Percentiles rank a stretch among this genome's conserved stretches.
phyloP scores from a whole-genome alignment of 2,329 filamentous ascomycete species.

The Claviceps purpurea region DNA sequence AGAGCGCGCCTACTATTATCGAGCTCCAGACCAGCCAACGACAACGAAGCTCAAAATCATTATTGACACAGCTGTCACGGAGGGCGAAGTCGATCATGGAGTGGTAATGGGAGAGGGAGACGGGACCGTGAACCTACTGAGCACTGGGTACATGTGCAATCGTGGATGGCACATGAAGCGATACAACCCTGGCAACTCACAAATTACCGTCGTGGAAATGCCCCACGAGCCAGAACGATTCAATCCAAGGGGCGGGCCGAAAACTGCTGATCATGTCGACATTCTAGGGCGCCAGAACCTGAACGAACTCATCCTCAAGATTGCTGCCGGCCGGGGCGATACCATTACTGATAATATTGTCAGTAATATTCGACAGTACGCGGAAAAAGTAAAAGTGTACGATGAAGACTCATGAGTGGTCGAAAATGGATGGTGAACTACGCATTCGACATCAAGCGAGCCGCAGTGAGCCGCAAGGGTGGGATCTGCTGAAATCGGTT shows the following conservation, averaged over 20 bases:
- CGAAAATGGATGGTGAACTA: not conserved
- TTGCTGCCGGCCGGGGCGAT: constrained; percentile 75
- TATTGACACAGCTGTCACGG: constrained; percentile 52
- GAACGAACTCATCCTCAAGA: constrained; percentile 78
- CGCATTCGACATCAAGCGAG: not conserved
- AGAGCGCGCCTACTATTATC: constrained; percentile 86
- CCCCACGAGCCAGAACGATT: constrained; percentile 90
- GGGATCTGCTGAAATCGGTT: not conserved
- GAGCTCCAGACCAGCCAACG: constrained; percentile 48
- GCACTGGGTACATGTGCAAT: constrained; percentile 91
- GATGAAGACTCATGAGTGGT: constrained; percentile 37
- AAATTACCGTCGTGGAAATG: constrained; percentile 88
- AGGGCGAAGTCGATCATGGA: constrained; percentile 61
- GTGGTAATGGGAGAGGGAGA: constrained; percentile 95
- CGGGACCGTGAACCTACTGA: constrained; percentile 87
- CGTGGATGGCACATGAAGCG: constrained; percentile 87
- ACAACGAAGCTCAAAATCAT: constrained; percentile 60
- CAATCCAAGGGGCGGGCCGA: constrained; percentile 60
- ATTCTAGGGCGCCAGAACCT: constrained; percentile 80
- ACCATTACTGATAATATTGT: constrained; percentile 64
- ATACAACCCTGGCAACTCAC: constrained; percentile 76
- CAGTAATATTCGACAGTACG: constrained; percentile 72
- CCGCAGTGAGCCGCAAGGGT: too few relatives aligned
- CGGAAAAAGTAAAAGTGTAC: constrained; percentile 69
- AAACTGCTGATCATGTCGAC: constrained; percentile 84